Percentiles rank a stretch among this genome's conserved stretches.
Conservation (phyloP, 2,329 filamentous ascomycete species). For the Metarhizium anisopliae region DNA sequence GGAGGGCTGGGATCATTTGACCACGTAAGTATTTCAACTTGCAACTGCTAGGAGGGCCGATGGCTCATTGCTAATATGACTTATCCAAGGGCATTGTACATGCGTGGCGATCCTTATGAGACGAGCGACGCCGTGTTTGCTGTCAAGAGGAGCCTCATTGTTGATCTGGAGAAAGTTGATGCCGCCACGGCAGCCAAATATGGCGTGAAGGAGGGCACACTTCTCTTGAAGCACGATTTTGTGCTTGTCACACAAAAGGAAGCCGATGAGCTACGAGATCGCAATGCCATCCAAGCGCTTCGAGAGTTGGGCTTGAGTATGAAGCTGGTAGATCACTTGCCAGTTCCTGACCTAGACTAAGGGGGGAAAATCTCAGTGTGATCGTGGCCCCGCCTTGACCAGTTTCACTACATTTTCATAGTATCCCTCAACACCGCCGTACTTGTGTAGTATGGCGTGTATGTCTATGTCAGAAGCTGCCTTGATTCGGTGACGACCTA, state of each 20-base stretch:
- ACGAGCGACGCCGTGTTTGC: too few relatives aligned
- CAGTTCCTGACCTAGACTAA: background rate
- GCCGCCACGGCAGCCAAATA: background rate
- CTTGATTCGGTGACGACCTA: constrained; percentile 41
- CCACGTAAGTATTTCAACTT: too few relatives aligned
- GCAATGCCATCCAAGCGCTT: background rate
- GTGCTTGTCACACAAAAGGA: background rate
- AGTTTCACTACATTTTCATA: constrained; percentile 52
- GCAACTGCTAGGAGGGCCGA: too few relatives aligned
- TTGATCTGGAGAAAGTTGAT: background rate
- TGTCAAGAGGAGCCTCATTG: background rate
- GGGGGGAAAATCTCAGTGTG: constrained; percentile 22
- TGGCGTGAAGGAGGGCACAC: background rate
- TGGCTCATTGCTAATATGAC: too few relatives aligned
- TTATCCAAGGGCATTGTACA: too few relatives aligned
- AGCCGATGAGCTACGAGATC: background rate
- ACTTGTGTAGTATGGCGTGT: constrained; percentile 34
- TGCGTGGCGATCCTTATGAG: too few relatives aligned
- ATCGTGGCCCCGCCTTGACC: constrained; percentile 36
- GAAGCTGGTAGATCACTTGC: background rate
- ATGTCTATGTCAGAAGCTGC: constrained; percentile 21
- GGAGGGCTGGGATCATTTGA: too few relatives aligned
- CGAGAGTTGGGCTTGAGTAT: background rate
- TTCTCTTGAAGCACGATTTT: too few relatives aligned
- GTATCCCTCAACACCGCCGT: constrained; percentile 50